Evolutionary conservation across 371 early-diverging fungal genomes (phyloP).

Genomic region (Mortierella sp.): DNA sequence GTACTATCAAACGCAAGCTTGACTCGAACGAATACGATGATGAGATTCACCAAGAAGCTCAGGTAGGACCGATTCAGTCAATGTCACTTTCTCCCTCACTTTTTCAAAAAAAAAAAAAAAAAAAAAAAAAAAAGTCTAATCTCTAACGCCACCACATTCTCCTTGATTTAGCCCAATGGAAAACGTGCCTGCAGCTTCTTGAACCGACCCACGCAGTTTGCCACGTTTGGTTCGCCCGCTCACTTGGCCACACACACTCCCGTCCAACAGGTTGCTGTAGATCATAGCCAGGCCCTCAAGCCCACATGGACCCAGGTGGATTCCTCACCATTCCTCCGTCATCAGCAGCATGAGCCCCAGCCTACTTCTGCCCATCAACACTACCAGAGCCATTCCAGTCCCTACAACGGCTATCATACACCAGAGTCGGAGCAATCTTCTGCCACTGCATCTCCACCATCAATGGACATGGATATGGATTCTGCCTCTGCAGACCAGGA

Average conservation of each 20-base stretch:
- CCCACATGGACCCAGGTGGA: conserved; percentile 16
- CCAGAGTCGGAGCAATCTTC: conserved; percentile 41
- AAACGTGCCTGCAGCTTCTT: conserved; percentile 35
- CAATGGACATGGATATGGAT: conserved; percentile 48
- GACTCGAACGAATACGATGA: conserved; percentile 52
- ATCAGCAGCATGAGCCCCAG: conserved; percentile 1
- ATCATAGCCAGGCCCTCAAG: no score
- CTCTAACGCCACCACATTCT: no score
- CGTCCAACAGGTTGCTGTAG: no score
- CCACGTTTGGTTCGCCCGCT: conserved; percentile 21
- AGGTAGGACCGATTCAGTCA: conserved; percentile 22
- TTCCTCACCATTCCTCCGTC: conserved; percentile 17
- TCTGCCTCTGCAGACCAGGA: background rate
- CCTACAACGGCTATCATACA: conserved; percentile 27
- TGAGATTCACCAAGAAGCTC: conserved; percentile 31
- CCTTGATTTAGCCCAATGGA: conserved; percentile 36
- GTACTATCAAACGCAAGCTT: conserved; percentile 51
- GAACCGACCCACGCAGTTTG: conserved; percentile 18
- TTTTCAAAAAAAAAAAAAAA: no score
- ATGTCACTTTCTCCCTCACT: no score
- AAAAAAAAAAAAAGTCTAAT: background rate
- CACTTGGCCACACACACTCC: no score
- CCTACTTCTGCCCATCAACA: background rate
- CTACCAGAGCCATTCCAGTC: background rate
- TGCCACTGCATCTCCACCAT: conserved; percentile 19